Conservation (phyloP, 768 basidiomycete genomes). For the Chalciporus sphaerocephalus region DNA sequence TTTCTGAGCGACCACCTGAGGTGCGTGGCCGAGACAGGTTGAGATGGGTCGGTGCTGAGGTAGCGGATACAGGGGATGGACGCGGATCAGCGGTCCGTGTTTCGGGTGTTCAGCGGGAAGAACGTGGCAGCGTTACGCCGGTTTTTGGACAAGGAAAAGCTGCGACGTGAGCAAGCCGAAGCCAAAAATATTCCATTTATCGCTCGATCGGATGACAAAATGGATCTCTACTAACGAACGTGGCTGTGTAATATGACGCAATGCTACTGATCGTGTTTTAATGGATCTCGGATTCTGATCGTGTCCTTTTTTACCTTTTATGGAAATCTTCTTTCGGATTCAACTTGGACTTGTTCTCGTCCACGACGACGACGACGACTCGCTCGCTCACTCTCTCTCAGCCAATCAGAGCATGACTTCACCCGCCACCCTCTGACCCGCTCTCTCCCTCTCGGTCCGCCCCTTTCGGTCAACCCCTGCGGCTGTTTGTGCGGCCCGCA, state of each 20-base stretch:
- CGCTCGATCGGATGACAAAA: constrained; percentile 58
- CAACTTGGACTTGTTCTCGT: too few relatives aligned
- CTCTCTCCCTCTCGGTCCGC: background rate
- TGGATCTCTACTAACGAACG: constrained; percentile 50
- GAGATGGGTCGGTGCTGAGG: constrained; percentile 3
- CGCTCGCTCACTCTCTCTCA: background rate
- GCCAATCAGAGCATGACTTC: background rate
- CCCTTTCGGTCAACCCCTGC: background rate
- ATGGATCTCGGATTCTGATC: background rate
- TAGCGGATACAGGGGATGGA: constrained; percentile 50
- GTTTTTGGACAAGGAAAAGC: constrained; percentile 70
- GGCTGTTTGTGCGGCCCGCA: constrained; percentile 1
- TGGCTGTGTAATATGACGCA: background rate
- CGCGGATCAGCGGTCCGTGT: constrained; percentile 61
- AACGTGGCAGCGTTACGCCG: constrained; percentile 58
- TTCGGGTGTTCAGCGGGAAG: constrained; percentile 74
- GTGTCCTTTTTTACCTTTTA: background rate
- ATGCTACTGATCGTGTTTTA: background rate
- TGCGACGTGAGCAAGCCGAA: constrained; percentile 56
- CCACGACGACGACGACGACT: too few relatives aligned
- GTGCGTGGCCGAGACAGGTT: constrained; percentile 35
- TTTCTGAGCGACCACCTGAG: constrained; percentile 67
- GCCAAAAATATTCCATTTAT: constrained; percentile 53
- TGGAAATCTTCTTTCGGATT: background rate
- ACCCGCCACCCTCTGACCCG: background rate